Base-by-base conservation (phyloP, 2,329 filamentous ascomycete species). In the Periconia digitata region DNA sequence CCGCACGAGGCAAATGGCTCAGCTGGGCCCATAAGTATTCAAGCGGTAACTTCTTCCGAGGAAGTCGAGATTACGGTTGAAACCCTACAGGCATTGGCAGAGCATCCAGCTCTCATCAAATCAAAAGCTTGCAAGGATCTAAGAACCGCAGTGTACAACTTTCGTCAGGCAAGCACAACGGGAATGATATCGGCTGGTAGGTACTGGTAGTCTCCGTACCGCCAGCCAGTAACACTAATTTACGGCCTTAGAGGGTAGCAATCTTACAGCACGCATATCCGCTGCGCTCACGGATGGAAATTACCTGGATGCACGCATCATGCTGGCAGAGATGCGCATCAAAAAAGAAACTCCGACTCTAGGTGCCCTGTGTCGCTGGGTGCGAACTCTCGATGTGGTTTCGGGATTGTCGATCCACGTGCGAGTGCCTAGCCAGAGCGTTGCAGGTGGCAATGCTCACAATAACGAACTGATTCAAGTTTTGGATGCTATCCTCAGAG, bases 361-460 rank as follows among this genome's bases (percentile, higher is more conserved):
- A 0, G 86, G 86, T 17, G 84, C 85, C 1, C 69, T 89, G 7
- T 88, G 85, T 65, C 81, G 86, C 47, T 89, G 86, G 86, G 85
- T 89, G 4, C 79, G 86, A 48, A 85, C 87, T 60, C 72, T 89
- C 21, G 85, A 89, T 58, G 81, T 87, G 20, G 81, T 87, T 42
- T 86, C 82, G 55, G 85, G 85, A 1, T 70, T 87, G 7, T 83
- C 83, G 3, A 82, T 83, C 18, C 74, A 80, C 44, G 72, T 80
- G 0, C 56, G 62, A 46, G 75, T 76, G 2, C 68, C 72, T 39
- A 64, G 65, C 34, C 64, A 69, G 12, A 61, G 54, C 10, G 46
- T 66, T 1, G 59, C 59, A 13, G 60, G 62, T n/a, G 50, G 50
- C 5, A 64, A 62, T 35, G 80, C 85, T 10, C 70, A 77, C 29